phyloP scores from a whole-genome alignment of 129 eudicot genomes.

The Flaveria robusta region DNA sequence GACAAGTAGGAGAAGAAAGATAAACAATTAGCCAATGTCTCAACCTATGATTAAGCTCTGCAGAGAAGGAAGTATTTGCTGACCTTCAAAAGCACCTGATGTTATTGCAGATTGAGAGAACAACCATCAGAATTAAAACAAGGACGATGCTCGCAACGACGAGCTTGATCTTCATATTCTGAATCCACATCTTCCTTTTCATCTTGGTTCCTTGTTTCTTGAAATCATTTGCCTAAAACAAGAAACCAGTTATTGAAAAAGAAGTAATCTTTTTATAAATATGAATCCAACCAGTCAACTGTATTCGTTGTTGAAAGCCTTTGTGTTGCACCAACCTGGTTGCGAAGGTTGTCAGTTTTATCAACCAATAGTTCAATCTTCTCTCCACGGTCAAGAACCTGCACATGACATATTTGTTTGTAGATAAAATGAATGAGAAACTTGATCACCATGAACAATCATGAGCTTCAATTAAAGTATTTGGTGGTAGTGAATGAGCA shows the following conservation, averaged over 20 bases:
- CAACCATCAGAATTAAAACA: conserved; percentile 52
- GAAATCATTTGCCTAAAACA: conserved; percentile 58
- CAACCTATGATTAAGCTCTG: background rate
- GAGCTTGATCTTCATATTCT: conserved; percentile 59
- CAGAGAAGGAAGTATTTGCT: background rate
- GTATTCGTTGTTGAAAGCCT: background rate
- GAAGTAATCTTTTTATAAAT: background rate
- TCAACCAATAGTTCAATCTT: conserved; percentile 71
- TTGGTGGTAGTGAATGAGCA: background rate
- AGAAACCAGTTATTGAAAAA: background rate
- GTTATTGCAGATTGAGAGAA: conserved; percentile 44
- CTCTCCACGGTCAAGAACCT: conserved; percentile 85
- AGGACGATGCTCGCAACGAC: conserved; percentile 46
- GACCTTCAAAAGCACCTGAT: conserved; percentile 5
- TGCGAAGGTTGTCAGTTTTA: conserved; percentile 68
- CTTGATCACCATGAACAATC: background rate
- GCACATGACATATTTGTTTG: background rate
- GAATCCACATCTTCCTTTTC: conserved; percentile 59
- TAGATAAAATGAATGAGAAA: background rate
- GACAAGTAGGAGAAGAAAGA: background rate
- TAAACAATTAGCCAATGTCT: conserved; percentile 7
- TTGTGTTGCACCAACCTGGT: conserved; percentile 44
- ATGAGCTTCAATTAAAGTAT: background rate
- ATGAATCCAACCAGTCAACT: background rate
- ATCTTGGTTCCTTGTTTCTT: conserved; percentile 49